Evolutionary conservation across 106 monocot species (phyloP), one percentile per base, ranked within the genome.

Genomic region (Chionographis japonica): DNA sequence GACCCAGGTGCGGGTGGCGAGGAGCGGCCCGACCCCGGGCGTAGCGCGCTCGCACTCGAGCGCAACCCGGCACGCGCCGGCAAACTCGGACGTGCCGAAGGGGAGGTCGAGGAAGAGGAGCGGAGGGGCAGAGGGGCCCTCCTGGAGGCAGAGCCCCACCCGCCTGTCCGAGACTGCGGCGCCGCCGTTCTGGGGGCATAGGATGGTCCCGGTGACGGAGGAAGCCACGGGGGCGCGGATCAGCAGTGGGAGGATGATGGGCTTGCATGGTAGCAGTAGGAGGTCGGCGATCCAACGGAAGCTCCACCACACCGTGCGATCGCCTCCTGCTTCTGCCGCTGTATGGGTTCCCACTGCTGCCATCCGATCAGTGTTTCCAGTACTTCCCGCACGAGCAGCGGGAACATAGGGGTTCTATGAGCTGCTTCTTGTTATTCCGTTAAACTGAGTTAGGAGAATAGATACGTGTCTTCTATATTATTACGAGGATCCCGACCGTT

Each of bases 71-170:
- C 74, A 37, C 62, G 62, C 53, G 13, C 35, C 41, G 40, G 71
- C 61, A 46, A 76, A 52, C 2, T 79, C 79, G 16, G 18, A 13
- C 7, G 43, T 17, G 49, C 12, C 57, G 50, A 69, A 56, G 52
- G 74, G 69, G 17, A 78, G 61, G 36, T 72, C 75, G 55, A 83
- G 78, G 52, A 72, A 35, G 54, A 66, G 17, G 4, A 54, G 37
- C 2, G 54, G 58, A 1, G 17, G 52, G 13, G 64, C 12, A 4
- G 56, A 39, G 6, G 35, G 17, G 2, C 20, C 52, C 2, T 61
- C 42, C 18, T 87, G 80, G 36, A 87, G 69, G 66, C 68, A 86
- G 46, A 86, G 69, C 42, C 60, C 58, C n/a, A 82, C 66, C 58
- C 54, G 66, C 12, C 17, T 62, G 57, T 64, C 50, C 6, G 20